Evolutionary conservation across 306 rosid species (phyloP).

Genomic region (Rubus idaeus): DNA sequence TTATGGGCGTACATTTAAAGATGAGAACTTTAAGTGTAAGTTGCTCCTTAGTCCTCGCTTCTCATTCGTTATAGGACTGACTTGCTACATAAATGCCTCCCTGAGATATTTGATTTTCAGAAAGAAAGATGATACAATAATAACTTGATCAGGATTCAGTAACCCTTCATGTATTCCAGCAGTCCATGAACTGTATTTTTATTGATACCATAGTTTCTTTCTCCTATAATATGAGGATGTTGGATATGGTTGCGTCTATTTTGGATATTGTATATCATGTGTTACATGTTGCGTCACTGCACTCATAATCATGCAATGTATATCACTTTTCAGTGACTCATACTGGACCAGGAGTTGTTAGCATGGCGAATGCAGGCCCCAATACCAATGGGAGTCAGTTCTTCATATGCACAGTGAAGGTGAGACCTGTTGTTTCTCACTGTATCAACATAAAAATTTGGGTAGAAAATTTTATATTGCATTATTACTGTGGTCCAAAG

Average conservation of each 20-base stretch:
- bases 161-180: background rate
- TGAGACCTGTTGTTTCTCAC: constrained; percentile 12
- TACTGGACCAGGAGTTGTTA: constrained; percentile 79
- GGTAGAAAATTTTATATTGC: background rate
- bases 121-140: background rate
- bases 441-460: background rate
- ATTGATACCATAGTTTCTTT: background rate
- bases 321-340: constrained; percentile 61
- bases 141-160: background rate
- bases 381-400: constrained; percentile 97
- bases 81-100: background rate
- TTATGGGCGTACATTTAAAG: constrained; percentile 92
- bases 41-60: constrained; percentile 11
- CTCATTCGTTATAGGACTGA: constrained; percentile 6
- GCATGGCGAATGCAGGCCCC: constrained; percentile 99
- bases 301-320: constrained; percentile 21
- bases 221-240: background rate
- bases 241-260: background rate
- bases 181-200: background rate
- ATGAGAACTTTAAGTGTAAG: constrained; percentile 94
- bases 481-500: background rate
- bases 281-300: constrained; percentile 1
- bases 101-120: background rate
- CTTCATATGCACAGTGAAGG: constrained; percentile 95
- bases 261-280: background rate